Percentiles rank a stretch among this genome's conserved stretches.
Evolutionary conservation across 2,329 filamentous ascomycete species (phyloP).

Genomic region (Aureobasidium sp.): DNA sequence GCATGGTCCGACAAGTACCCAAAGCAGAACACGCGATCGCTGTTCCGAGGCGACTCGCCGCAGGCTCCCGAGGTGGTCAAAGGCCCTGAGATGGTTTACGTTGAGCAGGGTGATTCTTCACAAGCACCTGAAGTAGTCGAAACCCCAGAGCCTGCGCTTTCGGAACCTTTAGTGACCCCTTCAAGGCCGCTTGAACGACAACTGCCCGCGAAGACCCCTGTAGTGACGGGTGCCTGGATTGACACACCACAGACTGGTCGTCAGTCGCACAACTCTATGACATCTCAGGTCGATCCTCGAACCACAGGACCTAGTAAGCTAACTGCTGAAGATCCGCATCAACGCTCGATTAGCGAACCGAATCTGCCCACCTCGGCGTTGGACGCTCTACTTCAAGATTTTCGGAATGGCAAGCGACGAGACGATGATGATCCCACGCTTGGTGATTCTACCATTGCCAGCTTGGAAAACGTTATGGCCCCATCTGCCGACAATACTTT

Average conservation of each 20-base stretch:
- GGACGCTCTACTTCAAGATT: constrained; percentile 27
- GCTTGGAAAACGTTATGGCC: constrained; percentile 36
- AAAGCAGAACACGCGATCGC: not conserved
- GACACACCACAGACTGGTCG: constrained; percentile 30
- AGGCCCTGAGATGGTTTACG: not conserved
- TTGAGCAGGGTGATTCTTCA: constrained; percentile 8
- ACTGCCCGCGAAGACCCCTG: constrained; percentile 31
- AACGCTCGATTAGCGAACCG: not conserved
- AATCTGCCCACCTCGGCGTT: constrained; percentile 14
- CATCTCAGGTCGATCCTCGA: not conserved
- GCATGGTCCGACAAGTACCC: constrained; percentile 4
- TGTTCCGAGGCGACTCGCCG: not conserved
- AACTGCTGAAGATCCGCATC: not conserved
- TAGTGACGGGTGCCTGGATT: constrained; percentile 40
- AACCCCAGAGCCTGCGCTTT: not conserved
- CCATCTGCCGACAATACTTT: constrained; percentile 20
- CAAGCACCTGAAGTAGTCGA: constrained; percentile 13
- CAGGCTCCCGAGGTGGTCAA: constrained; percentile 6
- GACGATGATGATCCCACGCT: constrained; percentile 23
- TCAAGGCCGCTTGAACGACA: not conserved
- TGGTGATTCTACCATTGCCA: constrained; percentile 41
- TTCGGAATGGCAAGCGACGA: constrained; percentile 30
- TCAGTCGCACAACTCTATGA: not conserved
- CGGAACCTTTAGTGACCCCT: constrained; percentile 1
- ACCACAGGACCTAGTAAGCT: not conserved